Conservation (phyloP, 768 basidiomycete genomes). For the Cantharellus anzutake region DNA sequence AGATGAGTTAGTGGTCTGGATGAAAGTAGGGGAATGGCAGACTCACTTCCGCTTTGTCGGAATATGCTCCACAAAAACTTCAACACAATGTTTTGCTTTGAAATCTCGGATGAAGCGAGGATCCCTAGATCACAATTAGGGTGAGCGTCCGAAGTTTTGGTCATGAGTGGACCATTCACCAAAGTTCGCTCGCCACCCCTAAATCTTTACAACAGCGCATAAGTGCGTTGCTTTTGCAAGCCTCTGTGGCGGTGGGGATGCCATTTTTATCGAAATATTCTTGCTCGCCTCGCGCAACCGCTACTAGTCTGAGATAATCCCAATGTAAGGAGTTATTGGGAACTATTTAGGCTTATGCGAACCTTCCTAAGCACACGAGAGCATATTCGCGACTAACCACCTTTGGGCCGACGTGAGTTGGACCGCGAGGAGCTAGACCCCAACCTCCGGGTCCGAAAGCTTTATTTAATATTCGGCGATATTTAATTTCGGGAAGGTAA, state of each 20-base stretch:
- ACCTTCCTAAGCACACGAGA: conserved; percentile 83
- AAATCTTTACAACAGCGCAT: conserved; percentile 97
- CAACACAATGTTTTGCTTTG: conserved; percentile 64
- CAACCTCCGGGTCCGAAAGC: conserved; percentile 95
- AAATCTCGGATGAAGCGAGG: conserved; percentile 90
- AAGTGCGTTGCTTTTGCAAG: conserved; percentile 87
- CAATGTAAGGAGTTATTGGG: not conserved
- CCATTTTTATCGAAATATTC: conserved; percentile 88
- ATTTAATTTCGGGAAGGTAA: conserved; percentile 95
- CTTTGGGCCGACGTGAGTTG: conserved; percentile 75
- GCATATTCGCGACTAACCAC: conserved; percentile 90
- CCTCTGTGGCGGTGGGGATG: conserved; percentile 85
- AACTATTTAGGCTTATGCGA: conserved; percentile 13
- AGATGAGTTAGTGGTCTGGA: not conserved
- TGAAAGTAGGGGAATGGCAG: conserved; percentile 7
- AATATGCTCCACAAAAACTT: conserved; percentile 70
- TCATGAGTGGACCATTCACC: conserved; percentile 28
- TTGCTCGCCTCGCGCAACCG: conserved; percentile 84
- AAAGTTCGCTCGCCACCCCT: conserved; percentile 89
- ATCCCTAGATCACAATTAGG: conserved; percentile 36
- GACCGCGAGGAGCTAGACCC: conserved; percentile 87
- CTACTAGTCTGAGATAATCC: conserved; percentile 44
- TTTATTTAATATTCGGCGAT: conserved; percentile 74
- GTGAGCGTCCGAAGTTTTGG: not conserved
- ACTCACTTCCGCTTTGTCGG: conserved; percentile 80